Evolutionary conservation across 257 asterid genomes (phyloP), one percentile per base, ranked within the genome.

Genomic region (Leonotis leonurus): DNA sequence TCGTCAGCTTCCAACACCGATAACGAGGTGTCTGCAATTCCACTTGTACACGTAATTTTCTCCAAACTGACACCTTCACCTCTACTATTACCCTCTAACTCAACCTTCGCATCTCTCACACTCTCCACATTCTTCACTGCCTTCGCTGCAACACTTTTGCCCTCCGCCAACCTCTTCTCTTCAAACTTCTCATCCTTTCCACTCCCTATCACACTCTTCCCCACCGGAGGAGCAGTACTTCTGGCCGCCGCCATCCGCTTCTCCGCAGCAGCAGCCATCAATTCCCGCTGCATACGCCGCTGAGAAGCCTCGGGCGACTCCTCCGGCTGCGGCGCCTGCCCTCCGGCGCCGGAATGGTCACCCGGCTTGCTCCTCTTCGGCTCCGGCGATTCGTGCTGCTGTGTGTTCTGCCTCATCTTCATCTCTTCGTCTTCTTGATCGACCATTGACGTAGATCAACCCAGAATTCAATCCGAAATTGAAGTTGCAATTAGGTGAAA

Each of bases 201-300:
- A 35, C 73, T 71, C 77, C 68, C 77, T 64, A 21, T 17, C 2
- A 60, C 82, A 61, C 54, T 62, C 67, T 52, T 75, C 62, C 26
- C 60, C 13, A 72, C 72, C 16, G 77, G 36, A 4, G 39, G 44
- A 8, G 70, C 65, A 43, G 70, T 68, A 49, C 37, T 69, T 64
- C 61, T 83, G 3, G 76, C 54, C 1, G 74, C 86, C 33, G 73
- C 64, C 93, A 89, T 83, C 79, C 97, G 83, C 82, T 79, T 92
- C 83, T 92, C 97, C 17, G 99, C 99, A 11, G 99, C 97, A 39
- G 95, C 86, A 7, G 99, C 99, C 99, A 80, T 92, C 58, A 89
- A 74, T 71, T 89, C 99, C 69, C 96, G 77, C 89, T 86, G 96
- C 24, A 49, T 52, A 41, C 82, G 68, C 12, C 95, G 75, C 62